Evolutionary conservation across 352 stramenopile genomes (phyloP), one percentile per base, ranked within the genome.

Genomic region (Pythium aristosporum): DNA sequence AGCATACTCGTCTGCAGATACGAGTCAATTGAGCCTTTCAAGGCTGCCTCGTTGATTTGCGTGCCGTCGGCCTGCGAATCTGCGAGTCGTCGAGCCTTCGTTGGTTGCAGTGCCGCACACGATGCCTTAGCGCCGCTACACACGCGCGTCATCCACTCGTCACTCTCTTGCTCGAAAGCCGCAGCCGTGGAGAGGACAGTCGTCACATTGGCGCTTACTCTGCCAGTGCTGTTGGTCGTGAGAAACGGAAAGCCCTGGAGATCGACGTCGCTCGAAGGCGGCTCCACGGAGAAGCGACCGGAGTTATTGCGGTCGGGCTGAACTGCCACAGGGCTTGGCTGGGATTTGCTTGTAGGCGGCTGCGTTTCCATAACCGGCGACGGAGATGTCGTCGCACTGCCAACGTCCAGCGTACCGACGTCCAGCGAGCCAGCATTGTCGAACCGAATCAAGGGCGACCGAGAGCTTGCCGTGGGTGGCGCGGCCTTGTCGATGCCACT

Each of bases 181-280:
- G 16, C 32, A 15, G 12, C 50, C 6, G 36, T 20, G n/a, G 49
- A 42, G 28, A 56, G 16, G 34, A n/a, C 20, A 8, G 51, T 48
- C 32, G 51, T 48, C 15, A 12, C 21, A 32, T 32, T 32, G 8
- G 25, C 46, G 11, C n/a, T n/a, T n/a, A n/a, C n/a, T 53, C 21
- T 6, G 18, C 10, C 6, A 9, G 21, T 34, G 46, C 21, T 48
- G 32, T 16, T 15, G 34, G 18, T 16, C 4, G 34, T 36, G 36
- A 58, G 36, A n/a, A 58, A 58, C 37, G 51, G 51, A 30, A 58
- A 58, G 34, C 51, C 51, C 36, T 46, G 34, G 3, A 58, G 51
- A 36, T 58, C 51, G 13, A 58, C 51, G 20, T 15, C 20, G 4
- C 8, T 36, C 20, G 51, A 48, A 5, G 51, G 51, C 20, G 51